Evolutionary conservation across 169 alveolate genomes (phyloP), one percentile per base, ranked within the genome.

Genomic region (Neospora caninum): DNA sequence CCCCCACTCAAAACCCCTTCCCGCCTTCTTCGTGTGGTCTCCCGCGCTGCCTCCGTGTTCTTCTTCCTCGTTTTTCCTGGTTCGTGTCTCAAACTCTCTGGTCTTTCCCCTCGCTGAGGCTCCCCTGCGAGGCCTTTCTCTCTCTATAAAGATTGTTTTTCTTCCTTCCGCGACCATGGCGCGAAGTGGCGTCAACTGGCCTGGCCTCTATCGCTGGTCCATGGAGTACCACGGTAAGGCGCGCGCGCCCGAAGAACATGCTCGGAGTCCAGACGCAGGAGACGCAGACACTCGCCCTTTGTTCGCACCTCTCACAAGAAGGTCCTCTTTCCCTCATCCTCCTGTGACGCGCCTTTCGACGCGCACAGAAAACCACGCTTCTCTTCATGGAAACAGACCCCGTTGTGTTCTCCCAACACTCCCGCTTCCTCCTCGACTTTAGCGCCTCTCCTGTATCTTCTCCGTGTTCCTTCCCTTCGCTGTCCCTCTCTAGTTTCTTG

Each of bases 181-280:
- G 86, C 2, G 31, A 7, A 22, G 69, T 67, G 88, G 80, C 88
- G 45, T 91, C 70, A 73, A 88, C 88, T 91, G 93, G 93, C 93
- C 93, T 38, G 93, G 93, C 88, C 88, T 91, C 25, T 91, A 91
- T 80, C 70, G 93, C 39, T 91, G 93, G 93, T 91, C 93, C 73
- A 91, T 91, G 34, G 69, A 73, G 41, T 91, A 91, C 49, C 82
- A 80, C 27, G 93, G 93, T 73, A 31, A 91, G 88, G 49, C 39
- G 18, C 34, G 29, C 31, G 27, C n/a, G n/a, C n/a, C 42, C 93
- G 7, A 42, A 39, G 43, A 36, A 88, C 41, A 42, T 18, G 10
- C 92, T n/a, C n/a, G n/a, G n/a, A n/a, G n/a, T 49, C 58, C 58
- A 49, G 58, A 49, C 58, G 22, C 34, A 69, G 34, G 16, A 64